These are phyloP conservation scores for Stentor roeselii DNA, from an alignment of 73 alveolate genomes.

Conservation along the genomic window DNA sequence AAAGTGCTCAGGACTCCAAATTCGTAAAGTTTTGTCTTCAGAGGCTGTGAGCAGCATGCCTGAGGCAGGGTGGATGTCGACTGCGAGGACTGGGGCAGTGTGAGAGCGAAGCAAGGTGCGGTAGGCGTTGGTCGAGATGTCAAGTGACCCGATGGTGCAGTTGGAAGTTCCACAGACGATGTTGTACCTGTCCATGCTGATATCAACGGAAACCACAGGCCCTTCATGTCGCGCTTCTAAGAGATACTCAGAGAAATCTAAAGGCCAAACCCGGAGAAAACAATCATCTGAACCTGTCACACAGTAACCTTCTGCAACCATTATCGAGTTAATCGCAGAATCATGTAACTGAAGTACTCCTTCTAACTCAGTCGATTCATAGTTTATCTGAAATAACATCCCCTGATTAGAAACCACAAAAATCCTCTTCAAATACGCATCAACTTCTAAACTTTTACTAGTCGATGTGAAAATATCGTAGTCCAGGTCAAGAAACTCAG, in stretches of 20 bases:
- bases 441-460: constrained; percentile 41
- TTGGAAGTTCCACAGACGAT: constrained; percentile 85
- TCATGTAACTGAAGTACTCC: constrained; percentile 82
- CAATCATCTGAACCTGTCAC: constrained; percentile 89
- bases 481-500: constrained; percentile 72
- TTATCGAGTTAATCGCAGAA: constrained; percentile 68
- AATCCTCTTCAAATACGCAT: constrained; percentile 48
- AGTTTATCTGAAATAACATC: constrained; percentile 49
- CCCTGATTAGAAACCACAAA: constrained; percentile 66
- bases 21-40: constrained; percentile 61
- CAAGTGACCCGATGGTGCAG: constrained; percentile 80
- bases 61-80: constrained; percentile 43
- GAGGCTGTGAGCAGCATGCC: constrained; percentile 52
- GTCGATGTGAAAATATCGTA: constrained; percentile 51
- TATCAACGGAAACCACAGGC: constrained; percentile 82
- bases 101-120: constrained; percentile 85
- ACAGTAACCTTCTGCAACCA: constrained; percentile 90
- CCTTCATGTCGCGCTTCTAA: constrained; percentile 94
- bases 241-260: constrained; percentile 85
- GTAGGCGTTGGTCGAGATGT: constrained; percentile 70
- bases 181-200: constrained; percentile 79
- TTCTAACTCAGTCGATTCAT: constrained; percentile 69
- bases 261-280: constrained; percentile 86
- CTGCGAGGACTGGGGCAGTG: constrained; percentile 52
- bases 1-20: constrained; percentile 51